phyloP scores from a whole-genome alignment of 2,329 filamentous ascomycete species.

The Helicocarpus griseus region DNA sequence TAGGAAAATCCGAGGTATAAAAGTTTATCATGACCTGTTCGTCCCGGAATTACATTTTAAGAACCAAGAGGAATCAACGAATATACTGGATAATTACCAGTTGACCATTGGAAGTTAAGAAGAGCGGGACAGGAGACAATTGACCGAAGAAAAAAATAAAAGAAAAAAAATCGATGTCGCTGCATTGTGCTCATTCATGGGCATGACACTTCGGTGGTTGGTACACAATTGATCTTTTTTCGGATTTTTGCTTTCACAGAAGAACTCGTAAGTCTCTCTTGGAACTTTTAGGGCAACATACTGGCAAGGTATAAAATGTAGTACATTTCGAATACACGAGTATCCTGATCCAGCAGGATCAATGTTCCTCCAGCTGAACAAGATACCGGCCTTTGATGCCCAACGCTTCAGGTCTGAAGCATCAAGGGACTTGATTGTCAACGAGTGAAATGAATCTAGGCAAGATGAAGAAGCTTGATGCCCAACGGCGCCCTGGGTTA shows the following conservation, averaged over 20 bases:
- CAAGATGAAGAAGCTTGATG: constrained; percentile 15
- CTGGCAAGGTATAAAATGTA: constrained; percentile 60
- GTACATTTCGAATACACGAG: constrained; percentile 28
- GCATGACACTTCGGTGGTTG: neutral
- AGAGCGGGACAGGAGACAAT: neutral
- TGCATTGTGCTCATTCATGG: too few species aligned
- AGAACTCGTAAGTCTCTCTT: neutral
- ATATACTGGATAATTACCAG: neutral
- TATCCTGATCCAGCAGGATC: constrained; percentile 15
- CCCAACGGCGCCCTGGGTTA: constrained; percentile 17
- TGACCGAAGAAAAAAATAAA: neutral
- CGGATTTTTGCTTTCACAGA: neutral
- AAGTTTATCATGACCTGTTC: neutral
- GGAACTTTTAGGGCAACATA: constrained; percentile 42
- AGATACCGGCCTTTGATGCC: constrained; percentile 8
- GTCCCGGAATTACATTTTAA: neutral
- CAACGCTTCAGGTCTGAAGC: neutral
- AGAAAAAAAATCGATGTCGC: neutral
- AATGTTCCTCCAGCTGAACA: constrained; percentile 13
- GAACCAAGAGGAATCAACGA: neutral
- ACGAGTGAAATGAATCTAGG: constrained; percentile 5
- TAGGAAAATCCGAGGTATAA: constrained; percentile 5
- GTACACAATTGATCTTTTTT: neutral
- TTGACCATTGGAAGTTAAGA: neutral
- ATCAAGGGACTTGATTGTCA: constrained; percentile 14